Evolutionary conservation across 1,284 basidiomycete genomes (phyloP).

Genomic region (Earliella scabrosa): DNA sequence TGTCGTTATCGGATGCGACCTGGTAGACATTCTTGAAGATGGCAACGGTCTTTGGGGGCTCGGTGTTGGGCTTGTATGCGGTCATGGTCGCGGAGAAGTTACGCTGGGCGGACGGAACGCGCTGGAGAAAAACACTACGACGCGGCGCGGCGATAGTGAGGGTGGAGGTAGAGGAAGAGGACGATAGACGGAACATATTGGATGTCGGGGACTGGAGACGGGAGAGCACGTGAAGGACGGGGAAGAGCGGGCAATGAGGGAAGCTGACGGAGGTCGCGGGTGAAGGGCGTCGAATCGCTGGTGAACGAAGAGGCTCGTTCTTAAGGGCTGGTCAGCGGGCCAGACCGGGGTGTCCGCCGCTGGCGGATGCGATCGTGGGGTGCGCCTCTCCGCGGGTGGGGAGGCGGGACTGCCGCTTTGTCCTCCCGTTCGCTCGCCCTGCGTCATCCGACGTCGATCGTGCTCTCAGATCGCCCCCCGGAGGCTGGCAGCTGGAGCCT

Average conservation of each 20-base stretch:
- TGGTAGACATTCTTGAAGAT: slow-evolving; percentile 32
- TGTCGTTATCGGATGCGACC: slow-evolving; percentile 32
- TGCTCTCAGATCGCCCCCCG: too few relatives aligned
- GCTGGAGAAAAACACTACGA: not conserved
- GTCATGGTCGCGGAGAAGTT: slow-evolving; percentile 9
- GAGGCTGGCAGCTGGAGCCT: too few relatives aligned
- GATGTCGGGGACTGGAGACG: not conserved
- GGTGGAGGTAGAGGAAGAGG: not conserved
- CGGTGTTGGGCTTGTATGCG: slow-evolving; percentile 31
- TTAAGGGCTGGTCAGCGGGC: not conserved
- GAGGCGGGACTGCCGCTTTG: too few relatives aligned
- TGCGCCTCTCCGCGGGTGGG: not conserved
- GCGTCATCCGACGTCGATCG: too few relatives aligned
- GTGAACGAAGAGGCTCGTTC: not conserved
- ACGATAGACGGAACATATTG: slow-evolving; percentile 6
- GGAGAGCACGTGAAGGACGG: not conserved
- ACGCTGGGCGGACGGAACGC: not conserved
- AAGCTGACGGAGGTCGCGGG: not conserved
- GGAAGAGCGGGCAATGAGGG: not conserved
- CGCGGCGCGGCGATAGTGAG: not conserved
- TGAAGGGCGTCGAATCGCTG: not conserved
- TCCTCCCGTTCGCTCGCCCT: too few relatives aligned
- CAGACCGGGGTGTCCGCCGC: not conserved
- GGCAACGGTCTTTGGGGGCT: slow-evolving; percentile 34
- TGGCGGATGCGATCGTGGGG: not conserved